Base-by-base conservation (phyloP, 2,329 filamentous ascomycete genomes). In the Stemphylium lycopersici region DNA sequence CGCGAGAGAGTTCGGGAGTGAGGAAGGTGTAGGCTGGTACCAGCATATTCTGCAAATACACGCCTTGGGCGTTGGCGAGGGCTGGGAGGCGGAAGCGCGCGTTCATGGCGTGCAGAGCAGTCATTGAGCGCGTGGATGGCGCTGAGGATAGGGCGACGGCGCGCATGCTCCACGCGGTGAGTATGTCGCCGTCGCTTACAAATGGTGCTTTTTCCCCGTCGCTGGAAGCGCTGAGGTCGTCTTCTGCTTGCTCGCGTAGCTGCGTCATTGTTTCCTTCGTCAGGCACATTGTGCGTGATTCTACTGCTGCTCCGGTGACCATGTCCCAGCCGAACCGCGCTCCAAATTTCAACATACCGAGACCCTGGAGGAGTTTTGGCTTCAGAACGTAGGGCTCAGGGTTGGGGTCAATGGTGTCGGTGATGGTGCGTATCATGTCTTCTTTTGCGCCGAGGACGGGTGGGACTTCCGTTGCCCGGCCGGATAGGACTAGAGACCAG, bases 401-500 rank as follows among this genome's bases (percentile, higher is more conserved):
- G 10, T 49, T 46, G n/a, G 42, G 32, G 6, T 20, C 26, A 3
- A 48, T 18, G n/a, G 39, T 44, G 33, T 56, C 53, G n/a, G 38
- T 39, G 12, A 52, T 26, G 13, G 52, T 29, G 15, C 31, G 18
- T 4, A 81, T 58, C 2, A 73, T 66, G 45, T 82, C 80, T 4
- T 75, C 60, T 6, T 66, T 62, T 11, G 52, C 55, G 20, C 56
- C 67, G 11, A 71, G 51, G 12, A 59, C 33, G 20, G 52, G 56
- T 13, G 63, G 61, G 8, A 83, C 74, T 36, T 81, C 72, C 10
- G 66, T 62, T 22, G 79, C 77, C 3, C 72, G 66, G 1, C 78
- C 80, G 6, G 74, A 72, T 2, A 84, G 63, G 0, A 81, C 75
- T 1, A 76, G 66, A 0, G 72, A 79, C 82, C 82, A 84, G 6